phyloP scores from a whole-genome alignment of 1,139 yeast genomes.

The Geotrichum armillariae region DNA sequence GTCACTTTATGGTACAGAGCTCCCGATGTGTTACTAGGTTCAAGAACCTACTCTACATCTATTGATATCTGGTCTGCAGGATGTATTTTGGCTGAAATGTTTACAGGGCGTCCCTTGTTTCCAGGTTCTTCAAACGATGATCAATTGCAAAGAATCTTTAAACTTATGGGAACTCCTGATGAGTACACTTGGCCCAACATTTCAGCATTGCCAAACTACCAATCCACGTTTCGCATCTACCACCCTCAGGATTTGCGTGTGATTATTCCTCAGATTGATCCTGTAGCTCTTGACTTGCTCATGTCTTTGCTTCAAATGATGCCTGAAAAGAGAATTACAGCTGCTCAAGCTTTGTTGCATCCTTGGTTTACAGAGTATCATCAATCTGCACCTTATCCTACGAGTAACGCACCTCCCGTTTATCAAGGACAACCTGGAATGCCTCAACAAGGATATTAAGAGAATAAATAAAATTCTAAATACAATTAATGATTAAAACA shows the following conservation, averaged over 20 bases:
- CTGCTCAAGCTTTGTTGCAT: conserved; percentile 89
- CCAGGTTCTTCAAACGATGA: conserved; percentile 97
- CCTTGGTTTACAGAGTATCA: conserved; percentile 90
- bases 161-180: conserved; percentile 94
- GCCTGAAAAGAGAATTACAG: conserved; percentile 88
- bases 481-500: not conserved
- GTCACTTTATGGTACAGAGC: conserved; percentile 99
- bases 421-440: conserved; percentile 17
- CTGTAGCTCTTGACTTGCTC: conserved; percentile 75
- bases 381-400: conserved; percentile 9
- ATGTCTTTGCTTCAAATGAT: conserved; percentile 81
- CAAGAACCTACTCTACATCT: conserved; percentile 91
- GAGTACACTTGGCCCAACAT: conserved; percentile 97
- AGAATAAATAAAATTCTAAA: not conserved
- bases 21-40: conserved; percentile 94
- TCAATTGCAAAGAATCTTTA: conserved; percentile 83
- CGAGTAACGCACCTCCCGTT: conserved; percentile 16
- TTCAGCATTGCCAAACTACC: conserved; percentile 79
- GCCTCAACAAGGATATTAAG: not conserved
- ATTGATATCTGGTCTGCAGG: conserved; percentile 99
- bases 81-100: conserved; percentile 96
- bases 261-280: conserved; percentile 74
- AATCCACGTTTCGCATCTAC: conserved; percentile 72
- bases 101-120: conserved; percentile 94
- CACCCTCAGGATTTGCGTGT: conserved; percentile 82